These are phyloP conservation scores for Eucalyptus pauciflora DNA, from an alignment of 345 rosid species.

Conservation along the genomic window DNA sequence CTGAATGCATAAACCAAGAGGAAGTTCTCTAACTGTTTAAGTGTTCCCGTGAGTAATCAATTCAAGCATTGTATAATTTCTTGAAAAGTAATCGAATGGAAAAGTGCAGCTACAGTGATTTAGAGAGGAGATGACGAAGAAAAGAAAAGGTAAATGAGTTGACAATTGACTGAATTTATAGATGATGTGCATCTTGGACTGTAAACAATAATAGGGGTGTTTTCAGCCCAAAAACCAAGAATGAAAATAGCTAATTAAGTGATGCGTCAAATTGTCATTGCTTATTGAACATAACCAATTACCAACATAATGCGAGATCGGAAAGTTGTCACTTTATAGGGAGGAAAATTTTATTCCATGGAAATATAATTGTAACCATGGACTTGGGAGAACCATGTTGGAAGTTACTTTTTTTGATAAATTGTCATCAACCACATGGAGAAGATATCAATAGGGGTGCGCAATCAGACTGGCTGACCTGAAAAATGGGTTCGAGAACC, in stretches of 20 bases:
- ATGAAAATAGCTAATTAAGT: neutral
- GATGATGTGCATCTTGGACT: neutral
- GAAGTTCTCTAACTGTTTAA: neutral
- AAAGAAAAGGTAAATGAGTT: neutral
- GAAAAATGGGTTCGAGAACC: too few relatives aligned
- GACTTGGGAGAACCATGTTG: neutral
- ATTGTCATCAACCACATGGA: neutral
- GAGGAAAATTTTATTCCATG: neutral
- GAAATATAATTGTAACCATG: neutral
- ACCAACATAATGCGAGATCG: neutral
- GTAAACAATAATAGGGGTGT: neutral
- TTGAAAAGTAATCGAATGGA: neutral
- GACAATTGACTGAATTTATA: neutral
- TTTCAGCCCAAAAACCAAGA: neutral
- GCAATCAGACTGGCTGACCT: fast-evolving
- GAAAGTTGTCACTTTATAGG: neutral
- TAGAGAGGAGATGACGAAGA: neutral
- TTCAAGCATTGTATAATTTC: neutral
- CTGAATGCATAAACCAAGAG: neutral
- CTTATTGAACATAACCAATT: neutral
- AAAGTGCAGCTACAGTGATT: neutral
- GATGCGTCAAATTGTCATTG: neutral
- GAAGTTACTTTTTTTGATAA: neutral
- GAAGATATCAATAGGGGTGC: neutral
- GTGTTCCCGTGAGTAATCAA: neutral